Percentiles rank a stretch among this genome's conserved stretches.
phyloP scores from a whole-genome alignment of 257 asterid species.

The Jacaranda mimosifolia region DNA sequence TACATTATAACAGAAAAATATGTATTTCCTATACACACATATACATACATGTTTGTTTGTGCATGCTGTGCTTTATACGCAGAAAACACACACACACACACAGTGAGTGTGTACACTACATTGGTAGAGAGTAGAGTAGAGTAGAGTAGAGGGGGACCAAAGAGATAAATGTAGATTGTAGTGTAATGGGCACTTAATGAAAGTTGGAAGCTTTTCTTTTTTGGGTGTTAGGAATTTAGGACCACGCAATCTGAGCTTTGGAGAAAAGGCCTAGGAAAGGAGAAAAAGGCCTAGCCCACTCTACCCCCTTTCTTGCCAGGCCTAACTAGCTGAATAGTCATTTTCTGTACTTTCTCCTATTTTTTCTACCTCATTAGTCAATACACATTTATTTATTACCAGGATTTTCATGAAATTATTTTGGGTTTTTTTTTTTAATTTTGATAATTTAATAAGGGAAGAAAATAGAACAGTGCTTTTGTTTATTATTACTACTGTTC shows the following conservation, averaged over 20 bases:
- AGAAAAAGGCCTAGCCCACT: constrained; percentile 47
- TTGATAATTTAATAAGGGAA: not conserved
- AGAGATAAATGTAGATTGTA: constrained; percentile 49
- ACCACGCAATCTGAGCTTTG: constrained; percentile 42
- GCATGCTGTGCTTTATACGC: constrained; percentile 2
- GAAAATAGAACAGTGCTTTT: constrained; percentile 13
- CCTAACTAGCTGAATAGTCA: constrained; percentile 60
- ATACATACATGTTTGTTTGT: not conserved
- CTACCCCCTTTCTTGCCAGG: constrained; percentile 45
- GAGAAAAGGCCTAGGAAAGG: constrained; percentile 33
- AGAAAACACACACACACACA: constrained; percentile 12
- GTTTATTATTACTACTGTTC: not conserved
- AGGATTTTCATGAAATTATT: not conserved
- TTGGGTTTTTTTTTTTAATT: not conserved
- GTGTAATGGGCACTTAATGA: constrained; percentile 50
- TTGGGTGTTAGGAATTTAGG: constrained; percentile 36
- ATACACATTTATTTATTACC: no score
- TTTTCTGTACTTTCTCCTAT: constrained; percentile 52
- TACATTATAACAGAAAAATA: no score
- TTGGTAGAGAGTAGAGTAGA: not conserved
- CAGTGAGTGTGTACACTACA: constrained; percentile 22
- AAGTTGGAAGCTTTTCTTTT: constrained; percentile 41
- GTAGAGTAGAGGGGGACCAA: constrained; percentile 46
- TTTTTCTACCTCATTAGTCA: constrained; percentile 3
- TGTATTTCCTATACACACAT: not conserved